phyloP scores from a whole-genome alignment of 805 yeast genomes.

The Candida xiaguanensis region DNA sequence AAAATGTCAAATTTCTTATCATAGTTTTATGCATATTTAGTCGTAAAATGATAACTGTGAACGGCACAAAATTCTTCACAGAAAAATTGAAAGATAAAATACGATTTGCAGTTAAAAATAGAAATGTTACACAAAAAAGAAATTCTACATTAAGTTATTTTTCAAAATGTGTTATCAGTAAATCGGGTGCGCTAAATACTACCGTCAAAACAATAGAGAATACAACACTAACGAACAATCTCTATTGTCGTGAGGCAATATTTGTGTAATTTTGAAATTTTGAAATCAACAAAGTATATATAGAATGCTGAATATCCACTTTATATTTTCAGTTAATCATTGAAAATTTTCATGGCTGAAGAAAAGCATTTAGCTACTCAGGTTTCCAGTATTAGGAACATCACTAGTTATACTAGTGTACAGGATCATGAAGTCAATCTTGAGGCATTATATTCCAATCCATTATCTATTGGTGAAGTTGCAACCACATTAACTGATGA shows the following conservation, averaged over 20 bases:
- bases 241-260: background rate
- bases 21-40: too few relatives aligned
- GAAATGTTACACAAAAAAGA: background rate
- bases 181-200: too few relatives aligned
- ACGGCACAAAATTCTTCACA: background rate
- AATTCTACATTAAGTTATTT: too few relatives aligned
- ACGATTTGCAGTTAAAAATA: background rate
- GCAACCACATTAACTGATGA: conserved; percentile 19
- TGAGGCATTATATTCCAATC: conserved; percentile 17
- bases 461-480: conserved; percentile 19
- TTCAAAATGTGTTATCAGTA: too few relatives aligned
- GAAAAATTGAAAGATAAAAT: background rate
- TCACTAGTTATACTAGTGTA: conserved; percentile 9
- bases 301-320: background rate
- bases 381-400: conserved; percentile 9
- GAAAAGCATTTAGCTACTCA: conserved; percentile 1
- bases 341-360: background rate
- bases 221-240: background rate
- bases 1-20: too few relatives aligned
- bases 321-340: background rate
- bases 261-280: background rate
- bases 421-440: conserved; percentile 13
- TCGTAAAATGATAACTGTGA: too few relatives aligned
- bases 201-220: too few relatives aligned
- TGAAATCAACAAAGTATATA: background rate